Base-by-base conservation (phyloP, 352 stramenopile species). In the Phytophthora sp. region DNA sequence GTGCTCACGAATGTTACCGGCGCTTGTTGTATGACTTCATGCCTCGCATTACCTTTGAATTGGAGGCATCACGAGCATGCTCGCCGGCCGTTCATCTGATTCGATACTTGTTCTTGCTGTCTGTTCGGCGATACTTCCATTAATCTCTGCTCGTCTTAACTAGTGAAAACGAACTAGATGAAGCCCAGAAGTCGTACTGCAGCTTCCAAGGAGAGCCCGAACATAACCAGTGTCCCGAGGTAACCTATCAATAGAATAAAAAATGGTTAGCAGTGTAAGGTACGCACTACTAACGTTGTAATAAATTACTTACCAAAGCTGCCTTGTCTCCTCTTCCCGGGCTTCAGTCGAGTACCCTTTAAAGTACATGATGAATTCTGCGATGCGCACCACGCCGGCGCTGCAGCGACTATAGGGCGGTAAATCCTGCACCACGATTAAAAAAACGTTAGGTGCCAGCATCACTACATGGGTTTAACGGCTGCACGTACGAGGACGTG, bases 301-400 rank as follows among this genome's bases (percentile, higher is more conserved):
- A 29, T 12, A 33, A 53, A 2, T 23, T 44, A 66, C 71, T 42
- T 45, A 82, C 77, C 74, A 53, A 86, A 81, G 20, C 0, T 63
- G 15, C 70, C 76, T 49, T 67, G 44, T 45, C 54, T 66, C 26
- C 78, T 63, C 56, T 84, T 83, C 23, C 55, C 59, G 41, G 78
- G 76, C 64, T 13, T 76, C 76, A 18, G 44, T 71, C 29, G 75
- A 65, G 41, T 82, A 84, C 0, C 71, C 73, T 18, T 66, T 64
- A 4, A 87, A 38, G 56, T 82, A 83, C 57, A 74, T 69, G 26
- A 85, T 55, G 30, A 85, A 87, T n/a, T 71, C 76, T 13, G 65
- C 41, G 54, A 82, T 52, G 24, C 73, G 78, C 1, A 83, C 36
- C 29, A 74, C 49, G 20, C 73, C 76, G 21, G 64, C 6, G 58